A percentile compares a stretch with the other conserved stretches of the same genome.
Conservation (phyloP, 169 alveolate genomes). For the Plasmodium sp. region DNA sequence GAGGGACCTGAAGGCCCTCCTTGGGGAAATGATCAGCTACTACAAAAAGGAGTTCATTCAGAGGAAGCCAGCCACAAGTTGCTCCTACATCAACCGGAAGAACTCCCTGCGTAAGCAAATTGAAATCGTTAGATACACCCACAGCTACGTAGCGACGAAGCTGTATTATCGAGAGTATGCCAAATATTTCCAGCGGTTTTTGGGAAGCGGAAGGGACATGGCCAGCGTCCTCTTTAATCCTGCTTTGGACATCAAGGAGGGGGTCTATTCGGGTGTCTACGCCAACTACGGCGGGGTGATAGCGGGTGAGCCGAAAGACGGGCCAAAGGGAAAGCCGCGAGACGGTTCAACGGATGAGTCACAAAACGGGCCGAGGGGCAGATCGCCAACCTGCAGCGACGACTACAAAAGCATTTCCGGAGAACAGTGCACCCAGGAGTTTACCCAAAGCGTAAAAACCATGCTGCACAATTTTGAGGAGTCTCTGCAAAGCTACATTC, state of each 20-base stretch:
- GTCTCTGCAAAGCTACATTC: not conserved
- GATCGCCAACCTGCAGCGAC: not conserved
- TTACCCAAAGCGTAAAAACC: not conserved
- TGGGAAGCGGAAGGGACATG: not conserved
- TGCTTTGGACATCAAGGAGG: not conserved
- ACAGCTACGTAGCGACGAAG: not conserved
- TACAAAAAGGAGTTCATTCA: conserved; percentile 15
- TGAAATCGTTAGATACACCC: conserved; percentile 1
- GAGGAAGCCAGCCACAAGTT: not conserved
- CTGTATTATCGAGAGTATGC: conserved; percentile 2
- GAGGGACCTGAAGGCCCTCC: not conserved
- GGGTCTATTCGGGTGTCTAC: not conserved
- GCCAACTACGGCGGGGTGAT: not conserved
- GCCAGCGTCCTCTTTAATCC: conserved; percentile 2
- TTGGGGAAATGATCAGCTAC: not conserved
- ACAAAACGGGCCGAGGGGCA: not conserved
- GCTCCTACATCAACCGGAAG: conserved; percentile 1
- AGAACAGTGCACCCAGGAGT: not conserved
- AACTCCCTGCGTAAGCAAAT: conserved; percentile 21
- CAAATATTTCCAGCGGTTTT: not conserved
- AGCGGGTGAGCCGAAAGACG: not conserved
- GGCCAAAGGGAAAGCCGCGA: not conserved
- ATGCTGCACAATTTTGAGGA: not conserved
- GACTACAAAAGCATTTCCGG: not conserved
- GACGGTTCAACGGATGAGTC: not conserved